Conservation (phyloP, 331 rosid species). For the Saraca asoca region DNA sequence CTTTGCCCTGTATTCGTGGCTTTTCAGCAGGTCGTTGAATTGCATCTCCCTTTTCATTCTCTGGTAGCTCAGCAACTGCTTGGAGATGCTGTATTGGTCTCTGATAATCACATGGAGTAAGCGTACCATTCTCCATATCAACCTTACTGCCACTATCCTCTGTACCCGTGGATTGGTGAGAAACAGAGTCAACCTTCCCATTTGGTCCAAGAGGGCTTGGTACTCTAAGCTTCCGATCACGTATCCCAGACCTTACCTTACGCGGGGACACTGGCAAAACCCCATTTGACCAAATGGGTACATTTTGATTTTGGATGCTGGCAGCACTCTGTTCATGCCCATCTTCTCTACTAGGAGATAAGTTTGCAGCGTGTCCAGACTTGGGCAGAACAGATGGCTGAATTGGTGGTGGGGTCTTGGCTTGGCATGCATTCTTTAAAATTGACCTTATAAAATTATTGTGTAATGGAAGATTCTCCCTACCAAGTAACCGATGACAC, state of each 20-base stretch:
- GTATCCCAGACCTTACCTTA: conserved; percentile 65
- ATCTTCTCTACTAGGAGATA: conserved; percentile 77
- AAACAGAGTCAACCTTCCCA: conserved; percentile 67
- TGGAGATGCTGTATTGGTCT: conserved; percentile 73
- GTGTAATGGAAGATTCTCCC: conserved; percentile 81
- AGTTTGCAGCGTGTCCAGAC: conserved; percentile 47
- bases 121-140: conserved; percentile 70
- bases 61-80: conserved; percentile 75
- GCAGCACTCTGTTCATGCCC: conserved; percentile 60
- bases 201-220: conserved; percentile 92
- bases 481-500: conserved; percentile 71
- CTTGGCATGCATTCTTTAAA: conserved; percentile 85
- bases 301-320: conserved; percentile 53
- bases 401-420: conserved; percentile 73
- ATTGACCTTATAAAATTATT: conserved; percentile 80
- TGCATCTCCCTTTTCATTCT: conserved; percentile 53
- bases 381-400: conserved; percentile 51
- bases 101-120: conserved; percentile 73
- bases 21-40: conserved; percentile 53
- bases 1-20: conserved; percentile 55
- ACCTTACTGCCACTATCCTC: conserved; percentile 68
- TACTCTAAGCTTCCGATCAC: conserved; percentile 77
- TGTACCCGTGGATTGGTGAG: conserved; percentile 50
- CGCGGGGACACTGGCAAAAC: conserved; percentile 67
- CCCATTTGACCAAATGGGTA: conserved; percentile 82